These are phyloP conservation scores for Dendrobium nobile DNA, from an alignment of 106 monocot genomes.

Conservation along the genomic window DNA sequence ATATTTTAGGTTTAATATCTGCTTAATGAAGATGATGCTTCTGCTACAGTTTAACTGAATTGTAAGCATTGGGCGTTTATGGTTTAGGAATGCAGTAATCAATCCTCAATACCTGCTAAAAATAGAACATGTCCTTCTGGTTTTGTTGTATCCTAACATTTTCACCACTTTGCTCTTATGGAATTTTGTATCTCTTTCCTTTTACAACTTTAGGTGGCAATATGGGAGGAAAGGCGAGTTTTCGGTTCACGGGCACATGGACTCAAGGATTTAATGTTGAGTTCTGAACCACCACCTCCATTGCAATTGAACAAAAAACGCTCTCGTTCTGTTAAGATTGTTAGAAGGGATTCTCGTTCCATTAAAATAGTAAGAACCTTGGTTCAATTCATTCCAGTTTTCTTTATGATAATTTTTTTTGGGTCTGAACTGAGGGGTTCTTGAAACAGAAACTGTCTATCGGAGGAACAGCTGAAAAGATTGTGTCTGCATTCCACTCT, in stretches of 20 bases:
- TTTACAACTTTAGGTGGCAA: conserved; percentile 46
- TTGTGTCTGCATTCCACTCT: conserved; percentile 80
- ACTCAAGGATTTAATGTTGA: conserved; percentile 84
- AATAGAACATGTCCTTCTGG: background rate
- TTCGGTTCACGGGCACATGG: conserved; percentile 77
- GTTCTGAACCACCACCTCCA: conserved; percentile 61
- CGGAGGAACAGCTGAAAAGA: conserved; percentile 88
- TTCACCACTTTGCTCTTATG: background rate
- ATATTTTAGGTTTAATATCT: background rate
- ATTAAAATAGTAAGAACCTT: conserved; percentile 62
- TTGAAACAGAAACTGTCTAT: conserved; percentile 74
- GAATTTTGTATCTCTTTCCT: background rate
- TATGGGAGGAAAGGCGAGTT: conserved; percentile 97
- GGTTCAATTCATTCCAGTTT: background rate
- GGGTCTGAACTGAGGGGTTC: background rate
- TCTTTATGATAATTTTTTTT: background rate
- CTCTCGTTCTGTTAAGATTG: conserved; percentile 68
- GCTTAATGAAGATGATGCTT: background rate
- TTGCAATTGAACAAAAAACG: conserved; percentile 80
- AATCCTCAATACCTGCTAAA: background rate
- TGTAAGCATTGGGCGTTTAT: background rate
- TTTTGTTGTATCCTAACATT: background rate
- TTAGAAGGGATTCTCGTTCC: conserved; percentile 84
- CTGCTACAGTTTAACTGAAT: background rate
- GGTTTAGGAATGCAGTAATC: background rate